Conservation (phyloP, 2,329 filamentous ascomycete species). For the Pseudogymnoascus sp. region DNA sequence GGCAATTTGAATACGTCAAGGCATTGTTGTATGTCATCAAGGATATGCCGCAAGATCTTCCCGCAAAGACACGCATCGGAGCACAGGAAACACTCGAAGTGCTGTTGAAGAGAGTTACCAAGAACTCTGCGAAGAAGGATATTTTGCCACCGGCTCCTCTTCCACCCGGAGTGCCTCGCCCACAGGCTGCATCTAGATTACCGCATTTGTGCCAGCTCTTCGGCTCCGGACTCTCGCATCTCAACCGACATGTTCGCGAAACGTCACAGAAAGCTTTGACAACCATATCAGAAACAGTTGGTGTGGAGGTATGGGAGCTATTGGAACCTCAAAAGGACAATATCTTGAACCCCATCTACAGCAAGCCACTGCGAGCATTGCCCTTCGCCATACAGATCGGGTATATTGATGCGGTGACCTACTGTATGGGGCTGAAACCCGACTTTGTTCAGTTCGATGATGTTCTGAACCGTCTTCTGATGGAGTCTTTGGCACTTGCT, state of each 20-base stretch:
- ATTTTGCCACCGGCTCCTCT: constrained; percentile 42
- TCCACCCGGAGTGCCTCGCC: constrained; percentile 47
- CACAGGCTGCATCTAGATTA: constrained; percentile 58
- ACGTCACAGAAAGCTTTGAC: constrained; percentile 76
- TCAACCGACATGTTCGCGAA: constrained; percentile 89
- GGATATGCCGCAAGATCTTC: constrained; percentile 90
- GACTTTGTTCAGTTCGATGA: constrained; percentile 91
- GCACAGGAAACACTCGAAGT: constrained; percentile 78
- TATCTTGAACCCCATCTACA: constrained; percentile 84
- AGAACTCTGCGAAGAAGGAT: constrained; percentile 73
- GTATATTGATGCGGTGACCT: constrained; percentile 95
- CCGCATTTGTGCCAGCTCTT: constrained; percentile 75
- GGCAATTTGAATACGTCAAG: constrained; percentile 80
- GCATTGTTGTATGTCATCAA: constrained; percentile 97
- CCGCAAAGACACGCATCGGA: constrained; percentile 76
- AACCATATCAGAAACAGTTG: constrained; percentile 70
- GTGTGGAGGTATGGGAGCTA: constrained; percentile 76
- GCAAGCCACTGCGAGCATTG: constrained; percentile 84
- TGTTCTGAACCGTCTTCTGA: constrained; percentile 76
- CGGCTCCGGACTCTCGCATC: constrained; percentile 82
- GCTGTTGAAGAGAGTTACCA: constrained; percentile 70
- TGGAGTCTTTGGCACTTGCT: constrained; percentile 87
- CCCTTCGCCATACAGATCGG: constrained; percentile 95
- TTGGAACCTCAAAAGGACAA: constrained; percentile 85
- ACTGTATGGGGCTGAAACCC: constrained; percentile 80